phyloP scores from a whole-genome alignment of 108 stramenopile species.

The Fistulifera pelliculosa region DNA sequence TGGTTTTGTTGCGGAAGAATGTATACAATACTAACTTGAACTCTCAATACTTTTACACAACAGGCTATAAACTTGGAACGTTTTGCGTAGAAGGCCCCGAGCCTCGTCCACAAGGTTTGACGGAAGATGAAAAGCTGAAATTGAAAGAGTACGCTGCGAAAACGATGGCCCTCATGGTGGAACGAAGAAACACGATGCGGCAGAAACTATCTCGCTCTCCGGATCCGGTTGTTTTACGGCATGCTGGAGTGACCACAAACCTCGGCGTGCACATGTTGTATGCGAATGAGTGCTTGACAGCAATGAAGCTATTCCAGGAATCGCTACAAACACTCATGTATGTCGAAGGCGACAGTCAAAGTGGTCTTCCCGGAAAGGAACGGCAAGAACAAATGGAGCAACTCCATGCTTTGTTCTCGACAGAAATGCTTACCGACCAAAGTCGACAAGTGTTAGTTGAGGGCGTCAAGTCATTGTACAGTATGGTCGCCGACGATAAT shows the following conservation, averaged over 20 bases:
- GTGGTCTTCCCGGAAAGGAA: neutral
- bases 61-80: slow-evolving; percentile 64
- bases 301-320: slow-evolving; percentile 15
- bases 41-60: slow-evolving; percentile 19
- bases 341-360: slow-evolving; percentile 4
- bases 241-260: slow-evolving; percentile 10
- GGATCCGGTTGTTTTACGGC: neutral
- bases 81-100: slow-evolving; percentile 67
- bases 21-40: slow-evolving; percentile 45
- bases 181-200: slow-evolving; percentile 15
- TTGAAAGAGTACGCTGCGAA: slow-evolving; percentile 47
- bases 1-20: slow-evolving; percentile 20
- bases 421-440: neutral
- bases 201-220: neutral
- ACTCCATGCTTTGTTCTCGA: neutral
- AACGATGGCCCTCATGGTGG: slow-evolving; percentile 33
- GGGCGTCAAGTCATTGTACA: neutral
- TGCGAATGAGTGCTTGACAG: slow-evolving; percentile 4
- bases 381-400: neutral
- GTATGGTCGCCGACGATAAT: neutral
- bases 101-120: slow-evolving; percentile 42
- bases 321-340: slow-evolving; percentile 9
- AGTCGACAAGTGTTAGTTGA: neutral
- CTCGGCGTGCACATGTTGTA: slow-evolving; percentile 7
- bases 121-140: slow-evolving; percentile 47